Evolutionary conservation across 2,329 filamentous ascomycete species (phyloP), one percentile per base, ranked within the genome.

Genomic region (Colletotrichum noveboracense): DNA sequence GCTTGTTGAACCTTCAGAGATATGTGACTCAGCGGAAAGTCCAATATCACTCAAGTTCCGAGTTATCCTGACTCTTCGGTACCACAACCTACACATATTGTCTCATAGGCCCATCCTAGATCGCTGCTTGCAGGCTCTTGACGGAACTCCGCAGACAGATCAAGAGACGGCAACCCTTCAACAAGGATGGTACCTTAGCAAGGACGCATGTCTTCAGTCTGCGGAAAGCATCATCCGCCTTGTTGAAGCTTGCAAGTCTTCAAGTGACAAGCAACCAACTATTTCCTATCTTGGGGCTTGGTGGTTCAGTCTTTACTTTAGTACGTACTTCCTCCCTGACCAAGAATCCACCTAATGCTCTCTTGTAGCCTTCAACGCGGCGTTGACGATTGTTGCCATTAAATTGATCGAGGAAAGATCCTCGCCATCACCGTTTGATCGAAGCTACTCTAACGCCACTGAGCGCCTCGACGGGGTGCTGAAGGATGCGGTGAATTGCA

Each of bases 51-150:
- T 78, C 77, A 82, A 79, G 8, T 85, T 88, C 52, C 82, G 83
- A 5, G 80, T 89, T 9, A 85, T 90, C 5, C 79, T 84, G 6
- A 81, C 82, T 0, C 66, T 84, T 3, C 72, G 83, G 16, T 82
- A 84, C 61, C 82, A 82, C 52, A 84, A 82, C 66, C 67, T 84
- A 13, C 80, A 79, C 14, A 79, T 85, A 1, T 78, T 85, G 1
- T 79, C 80, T 1, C 81, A 84, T 52, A 77, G 83, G 3, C 82
- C 82, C 3, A 74, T 82, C 9, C 66, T 83, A 2, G 79, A 82
- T 24, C 68, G 76, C 3, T 79, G 77, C 18, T 72, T 82, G 5
- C 67, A 76, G 21, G 65, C 70, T 10, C 74, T 77, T 4, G 73
- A 76, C 6, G 71, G 76, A 7, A 68, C 43, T 7, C 34, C 66